Evolutionary conservation across 2,329 filamentous ascomycete species (phyloP).

Genomic region (Dactylonectria macrodidyma): DNA sequence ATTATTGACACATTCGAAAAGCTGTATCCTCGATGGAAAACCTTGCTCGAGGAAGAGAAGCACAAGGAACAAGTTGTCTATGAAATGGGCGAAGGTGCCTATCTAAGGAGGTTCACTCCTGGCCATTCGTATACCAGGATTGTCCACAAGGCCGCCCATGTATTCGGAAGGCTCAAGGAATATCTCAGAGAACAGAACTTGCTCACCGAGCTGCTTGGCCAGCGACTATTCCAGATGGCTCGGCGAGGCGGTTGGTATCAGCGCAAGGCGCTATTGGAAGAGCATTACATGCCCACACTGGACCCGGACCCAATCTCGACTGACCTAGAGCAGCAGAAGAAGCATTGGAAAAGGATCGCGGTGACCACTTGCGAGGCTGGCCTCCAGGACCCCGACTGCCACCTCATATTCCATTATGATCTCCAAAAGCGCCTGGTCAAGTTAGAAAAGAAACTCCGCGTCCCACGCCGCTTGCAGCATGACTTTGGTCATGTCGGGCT

Average conservation of each 20-base stretch:
- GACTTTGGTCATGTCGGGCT: conserved; percentile 91
- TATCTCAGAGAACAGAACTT: conserved; percentile 83
- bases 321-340: conserved; percentile 74
- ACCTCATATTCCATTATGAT: conserved; percentile 94
- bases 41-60: conserved; percentile 80
- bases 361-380: conserved; percentile 87
- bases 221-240: conserved; percentile 87
- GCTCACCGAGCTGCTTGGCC: conserved; percentile 81
- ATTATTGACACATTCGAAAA: conserved; percentile 81
- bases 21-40: conserved; percentile 86
- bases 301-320: conserved; percentile 58
- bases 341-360: conserved; percentile 85
- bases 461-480: conserved; percentile 89
- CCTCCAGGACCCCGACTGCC: conserved; percentile 89
- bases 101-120: conserved; percentile 90
- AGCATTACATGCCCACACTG: conserved; percentile 89
- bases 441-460: conserved; percentile 86
- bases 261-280: conserved; percentile 92
- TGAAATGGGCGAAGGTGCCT: conserved; percentile 87
- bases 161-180: conserved; percentile 86
- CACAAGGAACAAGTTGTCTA: conserved; percentile 84
- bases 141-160: conserved; percentile 86
- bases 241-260: conserved; percentile 95
- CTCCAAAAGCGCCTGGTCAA: conserved; percentile 94
- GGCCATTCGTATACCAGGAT: conserved; percentile 96